Percentiles rank a stretch among this genome's conserved stretches.
Conservation (phyloP, 805 yeast genomes). For the Tetrapisispora fleetii region DNA sequence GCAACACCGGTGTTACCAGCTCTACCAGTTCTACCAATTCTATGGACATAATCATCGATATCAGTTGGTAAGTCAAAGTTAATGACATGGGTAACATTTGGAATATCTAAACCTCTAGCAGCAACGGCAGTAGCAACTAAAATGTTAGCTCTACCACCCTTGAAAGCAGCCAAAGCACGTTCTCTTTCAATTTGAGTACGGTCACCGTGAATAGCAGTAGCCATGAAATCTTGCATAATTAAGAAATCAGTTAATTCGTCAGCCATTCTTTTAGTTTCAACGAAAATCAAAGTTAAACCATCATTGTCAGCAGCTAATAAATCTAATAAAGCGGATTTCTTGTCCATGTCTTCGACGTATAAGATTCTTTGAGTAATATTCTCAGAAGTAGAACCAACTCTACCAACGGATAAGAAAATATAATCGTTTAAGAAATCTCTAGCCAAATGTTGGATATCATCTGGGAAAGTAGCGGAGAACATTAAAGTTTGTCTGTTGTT, state of each 20-base stretch:
- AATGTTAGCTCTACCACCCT: constrained; percentile 83
- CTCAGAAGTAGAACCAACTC: constrained; percentile 98
- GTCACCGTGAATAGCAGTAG: constrained; percentile 98
- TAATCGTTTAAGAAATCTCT: constrained; percentile 94
- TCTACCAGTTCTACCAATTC: constrained; percentile 99
- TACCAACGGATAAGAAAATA: constrained; percentile 93
- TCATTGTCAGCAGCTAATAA: constrained; percentile 69
- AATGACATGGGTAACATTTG: constrained; percentile 95
- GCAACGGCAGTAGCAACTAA: constrained; percentile 99
- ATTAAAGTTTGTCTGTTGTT: constrained; percentile 89
- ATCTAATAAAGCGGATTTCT: constrained; percentile 82
- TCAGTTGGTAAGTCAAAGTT: constrained; percentile 96
- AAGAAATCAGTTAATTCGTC: constrained; percentile 89
- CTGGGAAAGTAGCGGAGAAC: constrained; percentile 99
- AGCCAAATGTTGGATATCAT: constrained; percentile 93
- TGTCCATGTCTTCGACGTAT: constrained; percentile 88
- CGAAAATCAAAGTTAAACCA: constrained; percentile 88
- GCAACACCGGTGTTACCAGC: constrained; percentile 99
- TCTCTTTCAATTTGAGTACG: constrained; percentile 97
- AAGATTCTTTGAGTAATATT: constrained; percentile 91
- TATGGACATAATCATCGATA: constrained; percentile 96
- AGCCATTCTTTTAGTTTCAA: constrained; percentile 98
- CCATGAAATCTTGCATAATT: constrained; percentile 82
- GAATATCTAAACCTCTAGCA: constrained; percentile 99
- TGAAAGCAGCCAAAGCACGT: constrained; percentile 90